These are phyloP conservation scores for Nemania sp. DNA, from an alignment of 2,329 filamentous ascomycete genomes.

Conservation along the genomic window DNA sequence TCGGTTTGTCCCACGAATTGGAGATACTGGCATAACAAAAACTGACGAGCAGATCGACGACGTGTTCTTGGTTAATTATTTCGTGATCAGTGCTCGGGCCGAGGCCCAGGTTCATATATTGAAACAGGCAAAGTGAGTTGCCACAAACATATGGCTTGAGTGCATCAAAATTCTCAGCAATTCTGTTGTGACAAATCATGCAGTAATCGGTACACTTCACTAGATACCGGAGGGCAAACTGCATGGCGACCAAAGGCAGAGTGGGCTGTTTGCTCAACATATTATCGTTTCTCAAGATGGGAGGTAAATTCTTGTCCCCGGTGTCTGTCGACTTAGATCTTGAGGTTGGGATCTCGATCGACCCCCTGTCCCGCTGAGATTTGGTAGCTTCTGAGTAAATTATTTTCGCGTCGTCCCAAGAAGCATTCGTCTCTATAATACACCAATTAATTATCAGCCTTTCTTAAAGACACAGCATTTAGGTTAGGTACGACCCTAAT, in stretches of 20 bases:
- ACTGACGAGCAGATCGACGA: conserved; percentile 82
- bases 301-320: conserved; percentile 26
- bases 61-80: conserved; percentile 74
- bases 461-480: background rate
- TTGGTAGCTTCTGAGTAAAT: conserved; percentile 17
- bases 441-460: conserved; percentile 5
- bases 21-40: conserved; percentile 71
- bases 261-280: conserved; percentile 44
- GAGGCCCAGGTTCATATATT: conserved; percentile 85
- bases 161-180: conserved; percentile 66
- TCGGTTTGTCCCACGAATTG: background rate
- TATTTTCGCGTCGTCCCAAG: conserved; percentile 53
- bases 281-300: conserved; percentile 39
- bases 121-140: conserved; percentile 75
- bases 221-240: conserved; percentile 77
- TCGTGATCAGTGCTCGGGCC: conserved; percentile 86
- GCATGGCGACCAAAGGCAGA: conserved; percentile 64
- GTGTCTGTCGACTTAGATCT: background rate
- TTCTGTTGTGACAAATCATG: conserved; percentile 76
- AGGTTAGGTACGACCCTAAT: too few relatives aligned
- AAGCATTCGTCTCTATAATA: conserved; percentile 1
- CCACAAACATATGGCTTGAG: conserved; percentile 81
- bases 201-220: conserved; percentile 85
- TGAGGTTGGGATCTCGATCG: background rate
- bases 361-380: conserved; percentile 9